Conservation (phyloP, 257 asterid species). For the Anisodus acutangulus region DNA sequence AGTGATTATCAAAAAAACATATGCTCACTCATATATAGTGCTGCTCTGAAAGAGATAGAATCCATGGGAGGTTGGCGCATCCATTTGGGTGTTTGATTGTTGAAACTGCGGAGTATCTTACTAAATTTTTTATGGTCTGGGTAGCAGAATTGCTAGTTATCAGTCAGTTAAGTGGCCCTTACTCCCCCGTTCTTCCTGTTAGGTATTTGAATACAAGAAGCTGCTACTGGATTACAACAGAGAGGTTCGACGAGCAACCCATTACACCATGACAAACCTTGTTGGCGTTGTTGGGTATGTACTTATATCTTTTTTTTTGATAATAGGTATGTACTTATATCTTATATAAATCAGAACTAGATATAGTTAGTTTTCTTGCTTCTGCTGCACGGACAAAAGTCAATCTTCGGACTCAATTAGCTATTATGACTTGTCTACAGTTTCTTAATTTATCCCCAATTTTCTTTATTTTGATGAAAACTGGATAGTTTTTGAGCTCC, state of each 20-base stretch:
- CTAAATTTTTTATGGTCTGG: neutral
- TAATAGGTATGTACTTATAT: conserved; percentile 59
- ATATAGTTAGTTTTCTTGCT: conserved; percentile 11
- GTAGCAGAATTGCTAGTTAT: neutral
- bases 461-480: conserved; percentile 9
- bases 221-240: conserved; percentile 88
- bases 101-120: neutral
- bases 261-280: conserved; percentile 84
- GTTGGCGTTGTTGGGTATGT: conserved; percentile 79
- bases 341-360: neutral
- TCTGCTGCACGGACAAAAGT: conserved; percentile 19
- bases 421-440: neutral
- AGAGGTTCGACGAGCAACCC: conserved; percentile 96
- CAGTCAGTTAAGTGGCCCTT: conserved; percentile 22
- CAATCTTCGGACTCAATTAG: neutral
- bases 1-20: neutral
- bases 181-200: conserved; percentile 31
- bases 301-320: neutral
- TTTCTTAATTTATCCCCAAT: neutral
- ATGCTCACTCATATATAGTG: neutral
- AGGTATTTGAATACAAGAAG: conserved; percentile 97
- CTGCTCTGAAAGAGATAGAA: neutral
- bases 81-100: conserved; percentile 1
- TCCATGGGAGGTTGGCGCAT: neutral
- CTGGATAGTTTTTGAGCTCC: neutral